Evolutionary conservation across 2,329 filamentous ascomycete genomes (phyloP), one percentile per base, ranked within the genome.

Genomic region (Orbilia ellipsospora): DNA sequence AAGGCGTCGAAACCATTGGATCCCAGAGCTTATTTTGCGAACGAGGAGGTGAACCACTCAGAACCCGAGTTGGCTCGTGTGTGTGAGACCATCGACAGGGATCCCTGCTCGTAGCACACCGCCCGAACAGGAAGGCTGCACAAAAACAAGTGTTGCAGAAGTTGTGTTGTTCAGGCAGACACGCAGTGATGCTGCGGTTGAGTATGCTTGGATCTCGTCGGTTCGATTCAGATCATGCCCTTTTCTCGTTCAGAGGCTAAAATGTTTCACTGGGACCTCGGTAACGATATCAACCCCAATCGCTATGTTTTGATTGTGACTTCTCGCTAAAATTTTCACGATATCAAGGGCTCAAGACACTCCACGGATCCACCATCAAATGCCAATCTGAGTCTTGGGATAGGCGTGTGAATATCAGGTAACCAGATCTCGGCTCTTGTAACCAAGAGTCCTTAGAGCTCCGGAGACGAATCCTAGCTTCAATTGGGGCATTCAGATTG

Each of bases 101-200:
- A 13, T 52, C 20, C 16, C 10, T 48, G 48, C 20, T 52, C 18
- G 48, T 23, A 8, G 18, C 13, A 15, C 44, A 10, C 48, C 26
- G 16, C 48, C 48, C 1, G 16, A 52, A 52, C n/a, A 23, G 48
- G 48, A 18, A 52, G 48, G 48, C 48, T 20, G 48, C n/a, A 1
- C n/a, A 23, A 52, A 23, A 18, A 18, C 48, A 36, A 18, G n/a
- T 52, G 48, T 52, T 52, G 48, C 48, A 52, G n/a, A 23, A 52
- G 5, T 23, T 23, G 48, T 52, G 48, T 52, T 52, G 48, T 52
- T 23, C 48, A 52, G 48, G 48, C 48, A 52, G 48, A 52, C 48
- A 52, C 44, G 13, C 13, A n/a, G 7, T 13, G 44, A 13, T 18
- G 16, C 16, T 6, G 44, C 15, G 1, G 13, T 13, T 48, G 13